Conservation (phyloP, 345 rosid genomes). For the Citrus trifoliata region DNA sequence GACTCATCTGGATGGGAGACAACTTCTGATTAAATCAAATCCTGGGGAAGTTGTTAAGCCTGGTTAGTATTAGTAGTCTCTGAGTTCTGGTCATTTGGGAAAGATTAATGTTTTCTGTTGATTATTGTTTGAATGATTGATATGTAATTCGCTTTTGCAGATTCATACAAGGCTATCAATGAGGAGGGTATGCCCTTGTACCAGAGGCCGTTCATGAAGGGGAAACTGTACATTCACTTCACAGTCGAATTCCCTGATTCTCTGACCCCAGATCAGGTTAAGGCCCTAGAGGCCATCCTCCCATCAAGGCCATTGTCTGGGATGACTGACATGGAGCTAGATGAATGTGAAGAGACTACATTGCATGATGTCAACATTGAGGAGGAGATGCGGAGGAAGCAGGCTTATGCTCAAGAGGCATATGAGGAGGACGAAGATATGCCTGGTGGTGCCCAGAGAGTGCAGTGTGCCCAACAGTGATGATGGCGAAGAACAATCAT, state of each 20-base stretch:
- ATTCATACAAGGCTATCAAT: slow-evolving; percentile 73
- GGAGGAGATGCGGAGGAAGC: slow-evolving; percentile 88
- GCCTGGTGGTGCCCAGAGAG: slow-evolving; percentile 55
- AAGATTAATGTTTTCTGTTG: neutral
- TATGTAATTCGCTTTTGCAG: slow-evolving; percentile 24
- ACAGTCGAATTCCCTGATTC: slow-evolving; percentile 87
- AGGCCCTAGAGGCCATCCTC: slow-evolving; percentile 62
- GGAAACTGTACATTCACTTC: slow-evolving; percentile 67
- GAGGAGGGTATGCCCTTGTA: slow-evolving; percentile 30
- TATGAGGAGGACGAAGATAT: slow-evolving; percentile 57
- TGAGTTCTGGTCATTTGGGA: neutral
- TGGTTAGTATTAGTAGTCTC: slow-evolving; percentile 34
- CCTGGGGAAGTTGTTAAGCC: slow-evolving; percentile 91
- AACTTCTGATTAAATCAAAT: slow-evolving; percentile 78
- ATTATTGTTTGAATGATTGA: neutral
- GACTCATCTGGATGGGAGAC: slow-evolving; percentile 81
- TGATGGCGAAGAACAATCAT: neutral
- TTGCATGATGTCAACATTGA: slow-evolving; percentile 81
- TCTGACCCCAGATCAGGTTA: slow-evolving; percentile 57
- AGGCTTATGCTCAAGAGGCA: slow-evolving; percentile 49
- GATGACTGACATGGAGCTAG: slow-evolving; percentile 78
- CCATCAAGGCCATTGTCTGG: slow-evolving; percentile 44
- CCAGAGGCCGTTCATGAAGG: slow-evolving; percentile 86
- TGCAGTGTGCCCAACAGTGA: slow-evolving; percentile 79
- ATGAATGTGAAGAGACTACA: slow-evolving; percentile 88